Evolutionary conservation across 345 rosid species (phyloP).

Genomic region (Pelargonium nanum): DNA sequence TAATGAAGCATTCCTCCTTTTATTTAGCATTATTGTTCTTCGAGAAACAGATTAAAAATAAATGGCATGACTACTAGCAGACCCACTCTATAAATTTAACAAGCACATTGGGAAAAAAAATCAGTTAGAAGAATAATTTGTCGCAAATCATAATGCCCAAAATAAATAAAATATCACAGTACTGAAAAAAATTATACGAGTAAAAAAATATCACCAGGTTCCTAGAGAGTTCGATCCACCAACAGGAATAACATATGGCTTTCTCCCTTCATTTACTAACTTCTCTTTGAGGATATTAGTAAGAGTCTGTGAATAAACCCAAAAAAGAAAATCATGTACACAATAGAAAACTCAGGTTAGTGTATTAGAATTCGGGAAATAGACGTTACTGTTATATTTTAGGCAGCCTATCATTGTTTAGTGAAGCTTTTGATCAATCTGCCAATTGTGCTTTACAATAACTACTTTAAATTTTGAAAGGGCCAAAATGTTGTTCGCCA

Average conservation of each 20-base stretch:
- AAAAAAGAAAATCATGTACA: neutral
- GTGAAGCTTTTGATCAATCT: neutral
- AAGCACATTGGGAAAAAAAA: neutral
- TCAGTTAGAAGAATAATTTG: neutral
- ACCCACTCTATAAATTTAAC: too few species aligned
- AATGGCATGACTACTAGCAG: neutral
- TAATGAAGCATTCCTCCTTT: neutral
- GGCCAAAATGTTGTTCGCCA: neutral
- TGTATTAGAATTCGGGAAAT: neutral
- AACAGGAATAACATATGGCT: constrained; percentile 85
- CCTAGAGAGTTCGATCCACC: constrained; percentile 94
- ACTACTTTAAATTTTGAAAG: neutral
- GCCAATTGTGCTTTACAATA: neutral
- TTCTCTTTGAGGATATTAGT: constrained; percentile 61
- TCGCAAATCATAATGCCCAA: too few species aligned
- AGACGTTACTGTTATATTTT: neutral
- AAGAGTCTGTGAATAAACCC: constrained; percentile 45
- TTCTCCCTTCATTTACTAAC: constrained; percentile 68
- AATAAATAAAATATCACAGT: too few species aligned
- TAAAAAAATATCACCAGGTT: constrained; percentile 59
- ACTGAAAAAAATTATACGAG: neutral
- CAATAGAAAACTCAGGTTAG: neutral
- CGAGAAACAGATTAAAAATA: neutral
- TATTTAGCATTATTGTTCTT: neutral
- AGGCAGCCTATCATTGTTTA: neutral